Percentiles rank a stretch among this genome's conserved stretches.
Conservation (phyloP, 2,329 filamentous ascomycete species). For the Cordyceps sp. region DNA sequence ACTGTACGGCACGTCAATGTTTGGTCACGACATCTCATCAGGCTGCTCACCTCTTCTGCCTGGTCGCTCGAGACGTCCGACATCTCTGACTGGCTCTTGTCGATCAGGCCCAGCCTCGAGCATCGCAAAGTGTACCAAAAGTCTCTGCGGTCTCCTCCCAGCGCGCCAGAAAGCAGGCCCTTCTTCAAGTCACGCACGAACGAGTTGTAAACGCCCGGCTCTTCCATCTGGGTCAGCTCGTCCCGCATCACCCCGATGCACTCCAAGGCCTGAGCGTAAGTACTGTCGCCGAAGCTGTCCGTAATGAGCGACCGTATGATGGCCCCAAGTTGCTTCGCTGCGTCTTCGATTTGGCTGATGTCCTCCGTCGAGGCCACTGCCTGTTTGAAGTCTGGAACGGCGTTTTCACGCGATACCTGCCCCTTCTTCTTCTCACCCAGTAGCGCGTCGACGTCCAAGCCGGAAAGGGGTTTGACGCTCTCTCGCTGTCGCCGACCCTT, state of each 20-base stretch:
- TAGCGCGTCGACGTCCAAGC: conserved; percentile 70
- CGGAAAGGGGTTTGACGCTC: conserved; percentile 67
- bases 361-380: conserved; percentile 45
- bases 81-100: conserved; percentile 40
- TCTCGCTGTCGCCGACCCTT: conserved; percentile 59
- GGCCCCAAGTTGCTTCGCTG: conserved; percentile 55
- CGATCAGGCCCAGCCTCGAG: conserved; percentile 56
- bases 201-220: conserved; percentile 59
- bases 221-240: conserved; percentile 58
- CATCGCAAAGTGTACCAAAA: conserved; percentile 65
- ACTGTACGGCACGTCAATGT: conserved; percentile 14
- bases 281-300: conserved; percentile 57
- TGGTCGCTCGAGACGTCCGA: conserved; percentile 55
- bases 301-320: conserved; percentile 55
- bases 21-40: neutral
- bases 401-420: conserved; percentile 46
- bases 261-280: conserved; percentile 61
- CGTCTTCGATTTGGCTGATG: conserved; percentile 45
- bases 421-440: conserved; percentile 38
- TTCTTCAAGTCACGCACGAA: conserved; percentile 57
- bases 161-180: conserved; percentile 47
- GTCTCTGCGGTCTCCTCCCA: conserved; percentile 63
- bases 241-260: conserved; percentile 63
- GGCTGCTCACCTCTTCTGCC: conserved; percentile 40
- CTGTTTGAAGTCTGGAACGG: conserved; percentile 83